phyloP scores from a whole-genome alignment of 768 basidiomycete genomes.

The Fomitopsis serialis region DNA sequence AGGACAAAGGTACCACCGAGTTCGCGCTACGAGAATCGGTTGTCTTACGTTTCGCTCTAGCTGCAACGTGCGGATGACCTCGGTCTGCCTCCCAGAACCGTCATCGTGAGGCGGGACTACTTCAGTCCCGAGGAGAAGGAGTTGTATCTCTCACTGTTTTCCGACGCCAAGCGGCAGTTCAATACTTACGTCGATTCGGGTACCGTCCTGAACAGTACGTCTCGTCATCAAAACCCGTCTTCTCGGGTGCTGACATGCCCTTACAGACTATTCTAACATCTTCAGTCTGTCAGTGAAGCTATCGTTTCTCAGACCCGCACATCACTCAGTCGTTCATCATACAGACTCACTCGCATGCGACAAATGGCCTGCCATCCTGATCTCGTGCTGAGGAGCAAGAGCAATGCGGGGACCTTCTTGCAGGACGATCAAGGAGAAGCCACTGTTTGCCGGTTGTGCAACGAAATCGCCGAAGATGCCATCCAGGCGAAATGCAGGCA shows the following conservation, averaged over 20 bases:
- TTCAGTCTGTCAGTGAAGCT: constrained; percentile 64
- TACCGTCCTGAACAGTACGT: constrained; percentile 87
- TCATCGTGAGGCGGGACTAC: constrained; percentile 83
- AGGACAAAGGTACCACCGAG: constrained; percentile 63
- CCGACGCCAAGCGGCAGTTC: constrained; percentile 90
- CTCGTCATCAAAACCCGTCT: constrained; percentile 2
- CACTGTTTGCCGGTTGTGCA: constrained; percentile 91
- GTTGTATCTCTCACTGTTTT: constrained; percentile 85
- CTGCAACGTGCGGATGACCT: constrained; percentile 95
- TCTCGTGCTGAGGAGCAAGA: constrained; percentile 85
- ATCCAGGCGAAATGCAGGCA: constrained; percentile 92
- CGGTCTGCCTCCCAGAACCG: constrained; percentile 88
- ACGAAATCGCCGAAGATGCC: constrained; percentile 95
- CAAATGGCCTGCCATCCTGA: constrained; percentile 97
- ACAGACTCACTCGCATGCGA: constrained; percentile 87
- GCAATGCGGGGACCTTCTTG: constrained; percentile 59
- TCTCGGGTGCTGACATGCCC: background rate
- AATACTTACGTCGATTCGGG: constrained; percentile 86
- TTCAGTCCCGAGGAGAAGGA: constrained; percentile 98
- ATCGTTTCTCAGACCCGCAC: background rate
- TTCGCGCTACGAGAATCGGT: background rate
- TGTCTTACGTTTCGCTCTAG: constrained; percentile 31
- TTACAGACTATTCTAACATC: constrained; percentile 81
- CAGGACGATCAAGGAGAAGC: constrained; percentile 62
- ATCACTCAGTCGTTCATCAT: background rate